Conservation (phyloP, 495 filamentous ascomycete genomes). For the Clohesyomyces aquaticus region DNA sequence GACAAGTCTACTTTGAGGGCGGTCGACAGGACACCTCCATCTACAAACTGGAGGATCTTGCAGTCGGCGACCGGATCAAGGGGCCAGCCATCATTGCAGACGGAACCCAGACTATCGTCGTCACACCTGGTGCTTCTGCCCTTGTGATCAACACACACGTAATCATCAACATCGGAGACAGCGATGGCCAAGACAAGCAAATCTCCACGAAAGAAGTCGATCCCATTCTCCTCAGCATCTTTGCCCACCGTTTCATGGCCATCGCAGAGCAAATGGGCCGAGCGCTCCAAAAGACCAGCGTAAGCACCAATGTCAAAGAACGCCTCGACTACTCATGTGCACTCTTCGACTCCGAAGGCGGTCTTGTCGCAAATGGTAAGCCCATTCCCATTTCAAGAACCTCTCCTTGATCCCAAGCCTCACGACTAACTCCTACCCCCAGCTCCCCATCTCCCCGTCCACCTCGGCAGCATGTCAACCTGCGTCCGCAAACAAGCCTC, state of each 20-base stretch:
- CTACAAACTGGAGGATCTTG: conserved; percentile 79
- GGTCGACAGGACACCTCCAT: conserved; percentile 79
- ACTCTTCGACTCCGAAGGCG: conserved; percentile 88
- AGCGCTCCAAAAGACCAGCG: conserved; percentile 93
- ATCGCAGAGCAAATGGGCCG: conserved; percentile 98
- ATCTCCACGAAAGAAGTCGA: conserved; percentile 61
- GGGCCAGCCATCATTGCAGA: conserved; percentile 94
- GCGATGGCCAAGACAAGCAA: conserved; percentile 57
- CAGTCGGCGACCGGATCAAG: conserved; percentile 72
- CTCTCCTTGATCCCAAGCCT: not conserved
- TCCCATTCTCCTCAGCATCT: conserved; percentile 93
- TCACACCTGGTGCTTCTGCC: conserved; percentile 77
- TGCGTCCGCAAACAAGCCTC: conserved; percentile 90
- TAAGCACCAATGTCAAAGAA: conserved; percentile 98
- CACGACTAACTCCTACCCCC: conserved; percentile 2
- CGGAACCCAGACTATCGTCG: conserved; percentile 92
- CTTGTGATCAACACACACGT: conserved; percentile 75
- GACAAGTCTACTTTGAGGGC: conserved; percentile 72
- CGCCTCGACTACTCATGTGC: conserved; percentile 96
- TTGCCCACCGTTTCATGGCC: conserved; percentile 97
- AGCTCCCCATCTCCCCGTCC: conserved; percentile 91
- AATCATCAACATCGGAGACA: conserved; percentile 69
- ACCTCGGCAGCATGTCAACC: conserved; percentile 92
- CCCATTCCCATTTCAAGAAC: not conserved
- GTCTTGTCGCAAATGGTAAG: conserved; percentile 82